These are phyloP conservation scores for Podospora appendiculata DNA, from an alignment of 495 filamentous ascomycete genomes.

Conservation along the genomic window DNA sequence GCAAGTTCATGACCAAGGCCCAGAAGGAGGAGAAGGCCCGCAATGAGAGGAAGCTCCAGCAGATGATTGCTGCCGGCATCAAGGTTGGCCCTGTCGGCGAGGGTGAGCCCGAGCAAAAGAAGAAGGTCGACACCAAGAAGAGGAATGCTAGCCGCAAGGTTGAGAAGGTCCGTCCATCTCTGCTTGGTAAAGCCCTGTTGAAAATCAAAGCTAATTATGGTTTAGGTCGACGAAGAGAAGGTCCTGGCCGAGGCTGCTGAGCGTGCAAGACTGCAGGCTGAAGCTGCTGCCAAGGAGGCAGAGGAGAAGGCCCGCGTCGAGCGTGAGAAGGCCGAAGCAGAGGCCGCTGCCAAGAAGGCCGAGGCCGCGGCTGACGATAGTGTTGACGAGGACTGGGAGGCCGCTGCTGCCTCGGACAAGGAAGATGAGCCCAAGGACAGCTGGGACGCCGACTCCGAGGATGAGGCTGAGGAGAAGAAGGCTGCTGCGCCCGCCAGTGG, in stretches of 20 bases:
- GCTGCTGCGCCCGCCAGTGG: slow-evolving; percentile 18
- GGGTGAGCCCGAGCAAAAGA: slow-evolving; percentile 49
- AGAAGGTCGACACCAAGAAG: slow-evolving; percentile 63
- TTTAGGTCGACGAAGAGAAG: slow-evolving; percentile 59
- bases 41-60: slow-evolving; percentile 81
- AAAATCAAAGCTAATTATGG: slow-evolving; percentile 1
- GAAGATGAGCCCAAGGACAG: slow-evolving; percentile 74
- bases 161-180: slow-evolving; percentile 49
- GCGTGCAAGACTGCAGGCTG: slow-evolving; percentile 55
- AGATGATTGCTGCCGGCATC: slow-evolving; percentile 84
- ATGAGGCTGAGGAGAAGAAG: slow-evolving; percentile 49
- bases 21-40: slow-evolving; percentile 80
- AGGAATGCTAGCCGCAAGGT: slow-evolving; percentile 56
- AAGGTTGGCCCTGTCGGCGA: slow-evolving; percentile 64
- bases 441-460: slow-evolving; percentile 85
- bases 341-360: slow-evolving; percentile 42
- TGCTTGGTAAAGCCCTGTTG: background rate
- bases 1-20: slow-evolving; percentile 90
- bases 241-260: slow-evolving; percentile 65
- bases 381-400: slow-evolving; percentile 80
- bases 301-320: slow-evolving; percentile 43
- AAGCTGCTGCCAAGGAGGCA: slow-evolving; percentile 54
- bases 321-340: slow-evolving; percentile 43
- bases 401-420: slow-evolving; percentile 63
- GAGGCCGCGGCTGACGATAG: slow-evolving; percentile 50